A percentile compares a stretch with the other conserved stretches of the same genome.
phyloP scores from a whole-genome alignment of 352 stramenopile genomes.

The Phytophthora europaea region DNA sequence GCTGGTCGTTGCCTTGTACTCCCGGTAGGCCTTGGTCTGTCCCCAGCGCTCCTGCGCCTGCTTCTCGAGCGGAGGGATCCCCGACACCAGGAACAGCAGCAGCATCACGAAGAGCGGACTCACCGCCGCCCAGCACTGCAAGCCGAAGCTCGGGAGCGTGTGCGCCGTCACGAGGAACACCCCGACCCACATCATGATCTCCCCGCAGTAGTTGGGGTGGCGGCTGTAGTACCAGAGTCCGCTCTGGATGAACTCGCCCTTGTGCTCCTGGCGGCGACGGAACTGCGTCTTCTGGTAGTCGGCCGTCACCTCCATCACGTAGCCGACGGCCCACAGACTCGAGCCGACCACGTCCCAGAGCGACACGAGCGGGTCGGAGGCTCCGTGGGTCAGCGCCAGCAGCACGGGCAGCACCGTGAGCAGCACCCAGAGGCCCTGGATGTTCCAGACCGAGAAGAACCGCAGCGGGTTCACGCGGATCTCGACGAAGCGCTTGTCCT shows the following conservation, averaged over 20 bases:
- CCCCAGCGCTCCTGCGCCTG: slow-evolving; percentile 75
- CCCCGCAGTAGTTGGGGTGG: slow-evolving; percentile 94
- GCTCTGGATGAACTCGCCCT: slow-evolving; percentile 78
- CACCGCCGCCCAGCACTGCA: slow-evolving; percentile 48
- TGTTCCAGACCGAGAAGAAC: slow-evolving; percentile 85
- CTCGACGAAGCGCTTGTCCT: slow-evolving; percentile 80
- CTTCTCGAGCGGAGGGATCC: slow-evolving; percentile 82
- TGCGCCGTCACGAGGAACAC: slow-evolving; percentile 66
- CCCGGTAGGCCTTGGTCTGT: slow-evolving; percentile 57
- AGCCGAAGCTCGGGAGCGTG: slow-evolving; percentile 45
- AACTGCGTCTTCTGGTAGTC: slow-evolving; percentile 90
- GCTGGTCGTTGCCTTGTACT: slow-evolving; percentile 84
- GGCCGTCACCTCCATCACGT: slow-evolving; percentile 75
- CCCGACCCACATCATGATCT: slow-evolving; percentile 91
- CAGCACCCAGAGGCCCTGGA: slow-evolving; percentile 88
- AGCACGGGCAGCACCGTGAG: slow-evolving; percentile 79
- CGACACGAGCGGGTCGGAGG: slow-evolving; percentile 21
- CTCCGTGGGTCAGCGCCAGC: slow-evolving; percentile 54
- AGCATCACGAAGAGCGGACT: slow-evolving; percentile 75
- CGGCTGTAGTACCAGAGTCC: slow-evolving; percentile 90
- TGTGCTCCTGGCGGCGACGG: slow-evolving; percentile 62
- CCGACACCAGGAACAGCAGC: slow-evolving; percentile 74
- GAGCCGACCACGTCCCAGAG: slow-evolving; percentile 53
- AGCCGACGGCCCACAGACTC: slow-evolving; percentile 73
- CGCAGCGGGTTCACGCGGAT: slow-evolving; percentile 70